Percentiles rank a stretch among this genome's conserved stretches.
These are phyloP conservation scores for Kwoniella shandongensis DNA, from an alignment of 768 basidiomycete species.

Conservation along the genomic window DNA sequence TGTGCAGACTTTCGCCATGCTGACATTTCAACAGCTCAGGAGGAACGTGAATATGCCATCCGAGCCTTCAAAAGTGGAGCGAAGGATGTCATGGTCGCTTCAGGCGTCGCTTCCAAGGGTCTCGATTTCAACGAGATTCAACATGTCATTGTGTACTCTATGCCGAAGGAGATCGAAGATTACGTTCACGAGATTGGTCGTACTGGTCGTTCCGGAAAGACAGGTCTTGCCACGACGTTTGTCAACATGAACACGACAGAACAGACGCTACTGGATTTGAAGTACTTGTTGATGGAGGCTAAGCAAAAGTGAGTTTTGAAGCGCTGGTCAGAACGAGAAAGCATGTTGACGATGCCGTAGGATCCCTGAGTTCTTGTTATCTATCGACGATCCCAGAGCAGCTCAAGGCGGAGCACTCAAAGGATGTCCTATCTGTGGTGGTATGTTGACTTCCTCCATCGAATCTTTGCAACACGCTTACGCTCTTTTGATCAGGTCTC, in stretches of 20 bases:
- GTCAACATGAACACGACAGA: constrained; percentile 97
- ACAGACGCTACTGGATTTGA: constrained; percentile 92
- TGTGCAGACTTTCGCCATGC: neutral
- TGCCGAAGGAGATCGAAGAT: constrained; percentile 99
- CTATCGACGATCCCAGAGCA: constrained; percentile 85
- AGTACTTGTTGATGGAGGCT: constrained; percentile 93
- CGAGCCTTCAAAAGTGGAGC: constrained; percentile 95
- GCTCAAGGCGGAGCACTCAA: constrained; percentile 73
- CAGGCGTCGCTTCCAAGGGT: constrained; percentile 95
- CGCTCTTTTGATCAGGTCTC: constrained; percentile 61
- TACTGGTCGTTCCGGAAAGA: constrained; percentile 95
- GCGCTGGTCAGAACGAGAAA: neutral
- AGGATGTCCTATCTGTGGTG: constrained; percentile 96
- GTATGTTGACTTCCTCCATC: constrained; percentile 54
- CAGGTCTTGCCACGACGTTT: constrained; percentile 97
- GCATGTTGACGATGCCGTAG: constrained; percentile 57
- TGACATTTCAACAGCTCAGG: constrained; percentile 67
- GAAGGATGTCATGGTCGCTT: constrained; percentile 99
- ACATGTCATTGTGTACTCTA: constrained; percentile 97
- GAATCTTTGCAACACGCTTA: neutral
- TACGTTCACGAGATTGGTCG: constrained; percentile 99
- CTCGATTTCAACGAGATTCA: constrained; percentile 99
- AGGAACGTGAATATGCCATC: constrained; percentile 98
- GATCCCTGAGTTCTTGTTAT: constrained; percentile 86
- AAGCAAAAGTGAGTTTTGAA: constrained; percentile 78